phyloP scores from a whole-genome alignment of 306 rosid species.

The Cucurbita pepo region DNA sequence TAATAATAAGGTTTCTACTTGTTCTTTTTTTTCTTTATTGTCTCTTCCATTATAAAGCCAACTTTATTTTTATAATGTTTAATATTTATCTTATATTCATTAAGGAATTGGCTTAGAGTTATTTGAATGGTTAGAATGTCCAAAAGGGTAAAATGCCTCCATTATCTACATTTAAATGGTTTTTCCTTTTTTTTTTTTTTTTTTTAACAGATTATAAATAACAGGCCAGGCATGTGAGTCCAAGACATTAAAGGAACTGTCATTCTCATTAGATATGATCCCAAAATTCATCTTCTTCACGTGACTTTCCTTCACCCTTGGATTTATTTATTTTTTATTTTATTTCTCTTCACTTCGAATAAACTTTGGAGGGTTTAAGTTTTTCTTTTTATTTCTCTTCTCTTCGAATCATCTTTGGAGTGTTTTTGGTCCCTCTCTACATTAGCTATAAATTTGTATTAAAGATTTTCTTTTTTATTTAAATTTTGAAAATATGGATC shows the following conservation, averaged over 20 bases:
- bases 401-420: no score
- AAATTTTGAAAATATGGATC: no score
- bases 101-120: not conserved
- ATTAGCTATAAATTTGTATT: no score
- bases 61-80: no score
- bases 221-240: not conserved
- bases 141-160: not conserved
- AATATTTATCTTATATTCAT: no score
- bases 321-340: not conserved
- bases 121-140: not conserved
- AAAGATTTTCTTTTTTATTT: no score
- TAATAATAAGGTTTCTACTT: not conserved
- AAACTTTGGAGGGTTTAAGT: no score
- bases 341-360: no score
- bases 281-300: not conserved
- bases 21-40: no score
- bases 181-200: not conserved
- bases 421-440: no score
- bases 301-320: not conserved
- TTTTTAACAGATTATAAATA: not conserved
- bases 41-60: not conserved
- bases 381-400: no score
- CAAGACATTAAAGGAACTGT: constrained; percentile 4
- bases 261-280: not conserved
- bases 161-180: not conserved